These are phyloP conservation scores for Boletus reticulatus DNA, from an alignment of 768 basidiomycete species.

Conservation along the genomic window DNA sequence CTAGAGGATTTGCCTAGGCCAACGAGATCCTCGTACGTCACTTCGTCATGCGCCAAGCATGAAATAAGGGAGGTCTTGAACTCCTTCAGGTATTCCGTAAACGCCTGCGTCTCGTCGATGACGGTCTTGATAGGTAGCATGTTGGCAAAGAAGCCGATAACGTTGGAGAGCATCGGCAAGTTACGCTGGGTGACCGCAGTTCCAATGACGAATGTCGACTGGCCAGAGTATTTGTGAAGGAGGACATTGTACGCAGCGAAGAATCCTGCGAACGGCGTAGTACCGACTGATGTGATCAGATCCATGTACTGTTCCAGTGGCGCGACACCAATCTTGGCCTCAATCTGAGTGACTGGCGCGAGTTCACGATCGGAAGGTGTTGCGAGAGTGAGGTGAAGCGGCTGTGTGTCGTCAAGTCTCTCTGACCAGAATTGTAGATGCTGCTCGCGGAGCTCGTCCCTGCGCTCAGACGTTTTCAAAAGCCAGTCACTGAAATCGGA, in stretches of 20 bases:
- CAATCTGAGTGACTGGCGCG: slow-evolving; percentile 30
- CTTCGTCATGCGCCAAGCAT: slow-evolving; percentile 26
- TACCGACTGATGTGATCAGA: slow-evolving; percentile 13
- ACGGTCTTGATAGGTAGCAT: slow-evolving; percentile 30
- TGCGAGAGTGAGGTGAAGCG: slow-evolving; percentile 23
- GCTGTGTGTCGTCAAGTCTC: slow-evolving; percentile 13
- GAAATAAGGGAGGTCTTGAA: slow-evolving; percentile 25
- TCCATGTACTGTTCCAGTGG: slow-evolving; percentile 20
- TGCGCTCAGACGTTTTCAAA: slow-evolving; percentile 27
- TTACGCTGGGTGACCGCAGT: slow-evolving; percentile 33
- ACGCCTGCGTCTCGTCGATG: slow-evolving; percentile 24
- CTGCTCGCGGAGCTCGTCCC: slow-evolving; percentile 24
- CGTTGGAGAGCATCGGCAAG: slow-evolving; percentile 24
- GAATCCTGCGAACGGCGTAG: slow-evolving; percentile 30
- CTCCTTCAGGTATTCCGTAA: slow-evolving; percentile 20
- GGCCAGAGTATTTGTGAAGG: slow-evolving; percentile 33
- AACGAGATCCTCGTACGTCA: slow-evolving; percentile 32
- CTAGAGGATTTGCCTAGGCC: slow-evolving; percentile 23
- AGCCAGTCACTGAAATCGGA: slow-evolving; percentile 26
- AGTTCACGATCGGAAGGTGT: slow-evolving; percentile 26
- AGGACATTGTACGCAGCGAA: slow-evolving; percentile 33
- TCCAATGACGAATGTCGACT: slow-evolving; percentile 27
- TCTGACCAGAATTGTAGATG: slow-evolving; percentile 27
- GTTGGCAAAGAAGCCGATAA: slow-evolving; percentile 32
- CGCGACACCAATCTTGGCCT: slow-evolving; percentile 19